A percentile compares a stretch with the other conserved stretches of the same genome.
Conservation (phyloP, 257 asterid genomes). For the Coffea canephora region DNA sequence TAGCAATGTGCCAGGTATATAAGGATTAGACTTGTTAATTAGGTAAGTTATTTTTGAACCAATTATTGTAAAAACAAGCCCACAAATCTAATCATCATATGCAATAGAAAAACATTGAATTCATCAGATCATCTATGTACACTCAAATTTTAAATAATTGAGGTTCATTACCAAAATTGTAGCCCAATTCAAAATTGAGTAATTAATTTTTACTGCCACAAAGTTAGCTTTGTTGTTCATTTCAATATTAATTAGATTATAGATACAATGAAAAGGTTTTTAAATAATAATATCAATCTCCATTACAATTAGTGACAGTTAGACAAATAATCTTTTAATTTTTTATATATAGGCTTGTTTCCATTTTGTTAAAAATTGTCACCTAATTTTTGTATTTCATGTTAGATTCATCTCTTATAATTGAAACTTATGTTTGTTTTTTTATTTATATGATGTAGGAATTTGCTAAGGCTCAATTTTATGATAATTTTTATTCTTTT, state of each 20-base stretch:
- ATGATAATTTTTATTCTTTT: too few relatives aligned
- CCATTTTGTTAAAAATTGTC: not conserved
- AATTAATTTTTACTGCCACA: not conserved
- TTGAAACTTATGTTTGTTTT: too few relatives aligned
- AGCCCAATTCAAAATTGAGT: not conserved
- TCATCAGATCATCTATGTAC: not conserved
- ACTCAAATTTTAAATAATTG: not conserved
- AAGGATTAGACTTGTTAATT: not conserved
- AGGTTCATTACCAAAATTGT: not conserved
- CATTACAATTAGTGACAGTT: not conserved
- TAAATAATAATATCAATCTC: not conserved
- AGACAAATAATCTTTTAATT: not conserved
- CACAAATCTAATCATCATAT: not conserved
- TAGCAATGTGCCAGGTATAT: not conserved
- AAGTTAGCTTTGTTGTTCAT: not conserved
- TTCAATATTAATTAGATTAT: not conserved
- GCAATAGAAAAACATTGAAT: not conserved
- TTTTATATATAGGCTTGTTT: too few relatives aligned
- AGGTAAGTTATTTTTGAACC: not conserved
- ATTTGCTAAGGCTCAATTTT: not conserved
- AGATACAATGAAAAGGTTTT: not conserved
- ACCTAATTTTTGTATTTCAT: too few relatives aligned
- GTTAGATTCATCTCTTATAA: not conserved
- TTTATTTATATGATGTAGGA: too few relatives aligned
- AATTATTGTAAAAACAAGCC: not conserved